phyloP scores from a whole-genome alignment of 2,329 filamentous ascomycete genomes.

The Talaromyces sp. region DNA sequence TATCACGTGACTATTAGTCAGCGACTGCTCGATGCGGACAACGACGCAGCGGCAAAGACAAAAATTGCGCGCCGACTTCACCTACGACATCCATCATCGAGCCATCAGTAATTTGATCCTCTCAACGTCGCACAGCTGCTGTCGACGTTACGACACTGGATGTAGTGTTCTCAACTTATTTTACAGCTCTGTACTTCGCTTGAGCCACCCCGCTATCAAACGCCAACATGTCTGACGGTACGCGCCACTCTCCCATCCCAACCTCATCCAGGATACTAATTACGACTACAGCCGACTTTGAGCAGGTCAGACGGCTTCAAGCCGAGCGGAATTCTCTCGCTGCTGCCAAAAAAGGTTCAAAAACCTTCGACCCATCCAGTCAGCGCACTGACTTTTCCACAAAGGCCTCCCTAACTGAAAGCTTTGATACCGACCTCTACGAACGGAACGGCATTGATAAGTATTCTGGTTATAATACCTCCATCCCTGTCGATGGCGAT shows the following conservation, averaged over 20 bases:
- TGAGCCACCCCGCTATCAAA: conserved; percentile 21
- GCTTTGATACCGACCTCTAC: conserved; percentile 83
- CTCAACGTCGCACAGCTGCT: conserved; percentile 28
- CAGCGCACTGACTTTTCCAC: conserved; percentile 80
- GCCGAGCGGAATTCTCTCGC: conserved; percentile 84
- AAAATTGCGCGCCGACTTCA: conserved; percentile 17
- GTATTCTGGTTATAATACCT: conserved; percentile 86
- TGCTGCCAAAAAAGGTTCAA: conserved; percentile 74
- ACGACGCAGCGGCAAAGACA: conserved; percentile 8
- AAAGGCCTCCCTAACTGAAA: conserved; percentile 86
- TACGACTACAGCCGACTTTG: conserved; percentile 66
- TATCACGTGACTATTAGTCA: conserved; percentile 6
- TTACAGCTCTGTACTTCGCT: conserved; percentile 29
- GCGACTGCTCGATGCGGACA: conserved; percentile 3
- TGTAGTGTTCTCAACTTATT: conserved; percentile 32
- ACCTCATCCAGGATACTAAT: conserved; percentile 24
- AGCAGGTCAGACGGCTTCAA: conserved; percentile 81
- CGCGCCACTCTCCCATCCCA: conserved; percentile 21
- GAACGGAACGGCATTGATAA: conserved; percentile 73
- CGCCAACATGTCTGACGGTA: conserved; percentile 47
- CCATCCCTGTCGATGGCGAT: conserved; percentile 74
- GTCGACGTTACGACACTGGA: conserved; percentile 33
- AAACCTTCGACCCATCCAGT: conserved; percentile 71
- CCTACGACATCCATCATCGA: conserved; percentile 1
- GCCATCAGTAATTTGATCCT: conserved; percentile 4